These are phyloP conservation scores for Saturnispora kantuleensis DNA, from an alignment of 805 yeast species.

Conservation along the genomic window DNA sequence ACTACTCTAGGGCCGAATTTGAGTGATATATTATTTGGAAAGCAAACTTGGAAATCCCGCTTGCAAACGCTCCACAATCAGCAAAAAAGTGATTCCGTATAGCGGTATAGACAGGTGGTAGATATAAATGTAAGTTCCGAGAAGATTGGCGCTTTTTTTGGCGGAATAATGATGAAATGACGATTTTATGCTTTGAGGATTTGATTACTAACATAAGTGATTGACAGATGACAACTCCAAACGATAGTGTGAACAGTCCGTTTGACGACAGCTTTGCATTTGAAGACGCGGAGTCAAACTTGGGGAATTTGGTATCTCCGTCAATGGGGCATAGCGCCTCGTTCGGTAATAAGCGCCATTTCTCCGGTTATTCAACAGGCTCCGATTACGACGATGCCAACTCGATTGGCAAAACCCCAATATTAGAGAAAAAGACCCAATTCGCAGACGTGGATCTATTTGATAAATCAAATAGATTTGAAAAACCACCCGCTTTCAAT, in stretches of 20 bases:
- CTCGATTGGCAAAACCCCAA: conserved; percentile 21
- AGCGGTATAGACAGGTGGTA: too few species aligned
- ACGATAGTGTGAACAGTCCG: conserved; percentile 12
- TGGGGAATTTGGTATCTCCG: conserved; percentile 11
- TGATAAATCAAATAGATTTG: background rate
- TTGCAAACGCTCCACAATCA: too few species aligned
- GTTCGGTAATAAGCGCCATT: conserved; percentile 11
- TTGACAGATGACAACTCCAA: background rate
- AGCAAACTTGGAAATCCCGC: too few species aligned
- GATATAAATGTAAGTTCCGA: too few species aligned
- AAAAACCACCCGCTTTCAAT: background rate
- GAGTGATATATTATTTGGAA: too few species aligned
- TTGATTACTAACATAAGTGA: background rate
- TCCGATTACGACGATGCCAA: conserved; percentile 14
- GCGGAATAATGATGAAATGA: too few species aligned
- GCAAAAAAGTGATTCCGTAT: too few species aligned
- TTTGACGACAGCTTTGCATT: conserved; percentile 16
- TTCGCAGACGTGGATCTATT: conserved; percentile 11
- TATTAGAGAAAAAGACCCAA: conserved; percentile 13
- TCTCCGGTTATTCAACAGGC: conserved; percentile 13
- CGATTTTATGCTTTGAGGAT: background rate
- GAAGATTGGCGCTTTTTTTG: too few species aligned
- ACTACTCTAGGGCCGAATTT: too few species aligned
- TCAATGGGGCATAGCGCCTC: conserved; percentile 10
- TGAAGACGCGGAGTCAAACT: conserved; percentile 4